Percentiles rank a stretch among this genome's conserved stretches.
phyloP scores from a whole-genome alignment of 2,329 filamentous ascomycete genomes.

The Plectosphaerella sp. region DNA sequence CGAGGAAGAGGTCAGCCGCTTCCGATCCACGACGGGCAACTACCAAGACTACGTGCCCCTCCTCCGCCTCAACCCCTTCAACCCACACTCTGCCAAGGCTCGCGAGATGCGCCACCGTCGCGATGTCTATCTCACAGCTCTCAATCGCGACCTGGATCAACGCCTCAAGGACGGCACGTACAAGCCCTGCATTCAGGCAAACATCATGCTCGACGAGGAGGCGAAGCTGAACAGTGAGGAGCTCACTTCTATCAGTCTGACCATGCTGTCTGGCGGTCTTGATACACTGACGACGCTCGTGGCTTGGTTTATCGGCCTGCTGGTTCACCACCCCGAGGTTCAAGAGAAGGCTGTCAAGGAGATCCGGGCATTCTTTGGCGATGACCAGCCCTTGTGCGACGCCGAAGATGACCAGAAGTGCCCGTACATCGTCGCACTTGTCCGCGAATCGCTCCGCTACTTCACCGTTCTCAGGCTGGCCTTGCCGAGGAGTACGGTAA shows the following conservation, averaged over 20 bases:
- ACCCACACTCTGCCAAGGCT: constrained; percentile 50
- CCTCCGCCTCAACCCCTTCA: constrained; percentile 57
- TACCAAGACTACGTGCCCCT: constrained; percentile 59
- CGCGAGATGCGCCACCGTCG: constrained; percentile 55
- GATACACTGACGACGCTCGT: constrained; percentile 64
- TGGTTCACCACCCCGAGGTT: constrained; percentile 56
- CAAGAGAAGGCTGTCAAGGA: constrained; percentile 55
- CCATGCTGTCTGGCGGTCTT: constrained; percentile 63
- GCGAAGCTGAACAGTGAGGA: constrained; percentile 59
- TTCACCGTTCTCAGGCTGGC: constrained; percentile 60
- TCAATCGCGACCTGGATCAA: constrained; percentile 56
- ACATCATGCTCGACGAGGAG: constrained; percentile 60
- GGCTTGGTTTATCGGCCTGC: constrained; percentile 58
- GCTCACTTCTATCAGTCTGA: constrained; percentile 60
- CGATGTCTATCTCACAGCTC: constrained; percentile 52
- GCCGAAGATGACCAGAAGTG: constrained; percentile 60
- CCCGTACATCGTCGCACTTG: constrained; percentile 57
- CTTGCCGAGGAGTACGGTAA: constrained; percentile 57
- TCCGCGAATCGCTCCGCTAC: constrained; percentile 57
- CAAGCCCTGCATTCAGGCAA: constrained; percentile 63
- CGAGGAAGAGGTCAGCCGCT: constrained; percentile 55
- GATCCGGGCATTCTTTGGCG: constrained; percentile 49
- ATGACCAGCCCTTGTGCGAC: constrained; percentile 53
- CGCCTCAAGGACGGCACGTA: constrained; percentile 57
- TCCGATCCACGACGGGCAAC: constrained; percentile 56